A percentile compares a stretch with the other conserved stretches of the same genome.
Evolutionary conservation across 306 rosid species (phyloP).

Genomic region (Sesbania bispinosa): DNA sequence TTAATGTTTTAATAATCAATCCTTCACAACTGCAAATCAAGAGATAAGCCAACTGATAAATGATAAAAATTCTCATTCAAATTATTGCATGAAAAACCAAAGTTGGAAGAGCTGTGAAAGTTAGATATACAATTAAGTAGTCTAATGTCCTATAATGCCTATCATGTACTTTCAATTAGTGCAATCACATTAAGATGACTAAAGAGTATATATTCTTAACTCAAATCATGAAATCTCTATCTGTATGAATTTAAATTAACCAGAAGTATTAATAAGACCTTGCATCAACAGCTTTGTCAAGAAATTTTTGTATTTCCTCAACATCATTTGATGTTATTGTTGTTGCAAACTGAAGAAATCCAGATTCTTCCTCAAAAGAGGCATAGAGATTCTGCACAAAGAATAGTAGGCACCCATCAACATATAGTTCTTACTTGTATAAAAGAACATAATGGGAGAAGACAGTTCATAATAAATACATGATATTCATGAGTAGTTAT

Average conservation of each 20-base stretch:
- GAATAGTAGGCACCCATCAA: slow-evolving; percentile 22
- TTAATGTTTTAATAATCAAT: slow-evolving; percentile 68
- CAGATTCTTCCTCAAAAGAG: slow-evolving; percentile 70
- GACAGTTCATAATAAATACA: background rate
- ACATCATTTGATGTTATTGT: slow-evolving; percentile 75
- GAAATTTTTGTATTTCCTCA: slow-evolving; percentile 81
- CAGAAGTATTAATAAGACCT: slow-evolving; percentile 43
- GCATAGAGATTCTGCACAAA: slow-evolving; percentile 65
- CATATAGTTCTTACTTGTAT: background rate
- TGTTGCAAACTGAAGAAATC: slow-evolving; percentile 74
- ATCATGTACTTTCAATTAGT: background rate
- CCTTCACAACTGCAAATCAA: slow-evolving; percentile 76
- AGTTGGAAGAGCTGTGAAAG: background rate
- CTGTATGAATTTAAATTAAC: background rate
- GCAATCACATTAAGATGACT: slow-evolving; percentile 1
- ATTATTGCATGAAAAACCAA: background rate
- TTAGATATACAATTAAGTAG: background rate
- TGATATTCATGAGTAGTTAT: background rate
- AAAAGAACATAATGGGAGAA: background rate
- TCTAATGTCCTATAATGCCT: background rate
- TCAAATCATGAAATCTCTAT: background rate
- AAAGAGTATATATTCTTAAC: background rate
- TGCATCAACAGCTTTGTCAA: slow-evolving; percentile 58
- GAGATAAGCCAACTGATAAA: slow-evolving; percentile 12
- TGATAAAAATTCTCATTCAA: background rate